Base-by-base conservation (phyloP, 1,139 yeast species). In the Geotrichum macrosporum region DNA sequence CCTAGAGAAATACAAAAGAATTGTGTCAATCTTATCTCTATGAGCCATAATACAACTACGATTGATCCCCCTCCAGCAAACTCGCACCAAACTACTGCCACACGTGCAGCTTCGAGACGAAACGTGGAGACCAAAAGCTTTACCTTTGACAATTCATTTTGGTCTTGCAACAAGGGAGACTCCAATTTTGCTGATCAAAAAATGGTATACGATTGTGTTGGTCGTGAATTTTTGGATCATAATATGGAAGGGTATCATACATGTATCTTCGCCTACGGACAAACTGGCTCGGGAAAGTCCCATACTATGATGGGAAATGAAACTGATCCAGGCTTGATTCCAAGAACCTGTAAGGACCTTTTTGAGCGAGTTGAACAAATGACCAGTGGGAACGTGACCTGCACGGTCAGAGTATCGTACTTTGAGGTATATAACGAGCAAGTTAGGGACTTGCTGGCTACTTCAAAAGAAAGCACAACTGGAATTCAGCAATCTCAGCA, bases 251-350 rank as follows among this genome's bases (percentile, higher is more conserved):
- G 94, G 0, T 84, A 74, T 62, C 83, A 84, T 60, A 81, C 84
- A 20, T 83, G 92, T 61, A 73, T 84, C 9, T 70, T 84, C 57
- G 89, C 92, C 0, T 68, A 84, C 57, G 94, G 94, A 1, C 89
- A 83, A 61, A 83, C 92, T 0, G 84, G 89, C 2, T 73, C 78
- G 1, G 92, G 92, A 2, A 83, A 83, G 58, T 78, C 89, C 0
- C 76, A 71, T 57, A 81, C 89, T 1, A 82, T 83, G 88, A 78
- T 81, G 81, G 89, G 89, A 0, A 56, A 62, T 8, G 62, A 67
- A 0, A 56, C 57, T 13, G 73, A 73, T 20, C 76, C 76, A 0
- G 89, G 89, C 0, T 60, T 83, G 30, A 78, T 82, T 22, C 88
- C 89, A 0, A 61, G 75, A 44, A 68, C 81, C 2, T 74, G 84